Percentiles rank a stretch among this genome's conserved stretches.
These are phyloP conservation scores for Fragaria iinumae DNA, from an alignment of 306 rosid species.

Conservation along the genomic window DNA sequence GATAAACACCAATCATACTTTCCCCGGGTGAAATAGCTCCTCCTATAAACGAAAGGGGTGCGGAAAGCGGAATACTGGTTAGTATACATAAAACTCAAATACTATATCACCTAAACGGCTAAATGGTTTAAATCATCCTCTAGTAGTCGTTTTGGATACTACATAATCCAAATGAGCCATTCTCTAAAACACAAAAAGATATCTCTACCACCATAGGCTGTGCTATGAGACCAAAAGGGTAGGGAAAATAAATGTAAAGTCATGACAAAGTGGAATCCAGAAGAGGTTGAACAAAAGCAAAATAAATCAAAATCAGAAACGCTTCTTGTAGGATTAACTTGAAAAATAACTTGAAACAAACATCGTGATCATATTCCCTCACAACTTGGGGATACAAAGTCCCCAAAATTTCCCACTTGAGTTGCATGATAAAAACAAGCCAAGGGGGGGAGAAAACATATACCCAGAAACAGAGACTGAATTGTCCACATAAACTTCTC, in stretches of 20 bases:
- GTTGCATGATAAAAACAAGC: conserved; percentile 61
- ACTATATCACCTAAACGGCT: too few relatives aligned
- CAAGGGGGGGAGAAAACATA: conserved; percentile 47
- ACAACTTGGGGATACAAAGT: conserved; percentile 35
- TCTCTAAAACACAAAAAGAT: too few relatives aligned
- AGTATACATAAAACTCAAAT: too few relatives aligned
- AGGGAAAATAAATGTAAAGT: too few relatives aligned
- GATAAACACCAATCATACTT: too few relatives aligned
- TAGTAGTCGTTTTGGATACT: too few relatives aligned
- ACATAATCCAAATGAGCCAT: too few relatives aligned
- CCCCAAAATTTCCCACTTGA: conserved; percentile 63
- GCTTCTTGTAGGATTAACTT: conserved; percentile 6
- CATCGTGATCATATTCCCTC: conserved; percentile 32
- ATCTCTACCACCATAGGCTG: background rate
- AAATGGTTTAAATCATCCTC: background rate
- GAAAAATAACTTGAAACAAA: conserved; percentile 24
- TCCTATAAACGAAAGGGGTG: too few relatives aligned
- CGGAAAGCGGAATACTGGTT: too few relatives aligned
- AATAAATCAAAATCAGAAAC: conserved; percentile 12
- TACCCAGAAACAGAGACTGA: conserved; percentile 20
- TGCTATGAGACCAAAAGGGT: too few relatives aligned
- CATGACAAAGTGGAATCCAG: background rate
- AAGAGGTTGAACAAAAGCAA: background rate
- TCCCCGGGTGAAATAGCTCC: too few relatives aligned
- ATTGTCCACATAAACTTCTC: conserved; percentile 38